Conservation (phyloP, 169 alveolate species). For the Plasmodium vivax region DNA sequence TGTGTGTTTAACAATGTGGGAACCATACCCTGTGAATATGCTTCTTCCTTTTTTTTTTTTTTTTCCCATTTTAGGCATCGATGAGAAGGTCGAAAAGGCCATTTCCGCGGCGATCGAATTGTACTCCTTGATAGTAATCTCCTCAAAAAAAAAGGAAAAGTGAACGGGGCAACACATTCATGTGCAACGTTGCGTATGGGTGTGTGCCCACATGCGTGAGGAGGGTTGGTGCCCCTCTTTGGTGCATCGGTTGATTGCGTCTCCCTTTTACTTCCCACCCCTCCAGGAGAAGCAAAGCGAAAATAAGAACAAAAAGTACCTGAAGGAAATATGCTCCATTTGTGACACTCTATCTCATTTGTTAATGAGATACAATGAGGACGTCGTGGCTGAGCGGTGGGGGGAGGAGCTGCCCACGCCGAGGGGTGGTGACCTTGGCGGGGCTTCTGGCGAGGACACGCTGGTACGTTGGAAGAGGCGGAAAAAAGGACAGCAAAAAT, state of each 20-base stretch:
- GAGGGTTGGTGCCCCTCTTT: background rate
- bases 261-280: background rate
- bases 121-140: conserved; percentile 24
- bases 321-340: conserved; percentile 27
- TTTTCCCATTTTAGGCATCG: conserved; percentile 6
- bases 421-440: background rate
- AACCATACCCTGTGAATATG: background rate
- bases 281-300: conserved; percentile 23
- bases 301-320: background rate
- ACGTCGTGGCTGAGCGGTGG: background rate
- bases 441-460: background rate
- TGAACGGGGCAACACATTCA: background rate
- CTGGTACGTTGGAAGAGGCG: background rate
- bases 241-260: background rate
- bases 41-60: background rate
- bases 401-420: background rate
- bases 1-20: background rate
- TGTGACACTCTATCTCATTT: conserved; percentile 10
- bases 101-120: conserved; percentile 18
- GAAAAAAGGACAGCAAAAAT: background rate
- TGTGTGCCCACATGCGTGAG: background rate
- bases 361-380: conserved; percentile 13
- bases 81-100: conserved; percentile 21
- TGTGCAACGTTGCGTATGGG: background rate
- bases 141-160: background rate